Evolutionary conservation across 257 asterid species (phyloP), one percentile per base, ranked within the genome.

Genomic region (Rehmannia glutinosa): DNA sequence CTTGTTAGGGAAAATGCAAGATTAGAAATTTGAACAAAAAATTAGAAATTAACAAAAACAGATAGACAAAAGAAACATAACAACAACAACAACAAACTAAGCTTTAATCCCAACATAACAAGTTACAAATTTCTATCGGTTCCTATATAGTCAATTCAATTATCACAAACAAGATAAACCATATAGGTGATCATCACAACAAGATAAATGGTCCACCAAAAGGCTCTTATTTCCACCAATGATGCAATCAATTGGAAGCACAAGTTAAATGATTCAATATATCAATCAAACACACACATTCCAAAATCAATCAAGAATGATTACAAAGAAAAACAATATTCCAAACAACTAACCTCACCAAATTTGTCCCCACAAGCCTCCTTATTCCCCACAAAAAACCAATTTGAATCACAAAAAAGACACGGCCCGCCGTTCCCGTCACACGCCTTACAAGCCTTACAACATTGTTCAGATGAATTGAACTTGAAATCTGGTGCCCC

Each of bases 401-500:
- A 97, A 93, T n/a, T n/a, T 0, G 99, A 36, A 88, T 93, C 86
- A 70, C 99, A 93, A 64, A n/a, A n/a, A n/a, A 86, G 86, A 32
- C 99, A 93, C n/a, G 92, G 92, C 58, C 99, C 99, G 11, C 81
- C 83, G 4, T 81, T 84, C 7, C 95, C 0, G 80, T 85, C 98
- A 93, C 96, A 93, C 21, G 69, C 83, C 56, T 79, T 82, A 72
- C 98, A 93, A 52, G 98, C 92, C 42, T 69, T 47, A 35, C 98
- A 93, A 67, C 98, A 93, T 39, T 78, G 83, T 25, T 76, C 75
- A 9, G 97, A 73, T 3, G 95, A 82, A 83, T 86, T 84, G 54
- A 93, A 73, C 89, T 88, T 93, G 79, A 90, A 90, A 56, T 93
- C 92, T 0, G n/a, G 95, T 62, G 28, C 98, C 98, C 98, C 98